These are phyloP conservation scores for maize (Zea mays) DNA, from an alignment of 176 grass and related monocot genomes.

Conservation along the genomic window Zm-B73-REFERENCE-NAM-5.0 NC_050104.1:70821501-70822000, in stretches of 20 bases:
- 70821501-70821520: conserved; percentile 47
- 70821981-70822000: conserved; percentile 10
- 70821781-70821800: conserved; percentile 29
- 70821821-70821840: neutral
- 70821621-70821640: neutral
- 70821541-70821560: conserved; percentile 33
- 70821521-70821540: conserved; percentile 2
- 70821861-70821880: neutral
- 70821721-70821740: conserved; percentile 29
- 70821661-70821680: conserved; percentile 1
- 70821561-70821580: conserved; percentile 90
- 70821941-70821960: neutral
- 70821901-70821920: neutral
- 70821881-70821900: neutral
- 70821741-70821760: neutral
- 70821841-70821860: neutral
- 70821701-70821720: conserved; percentile 34
- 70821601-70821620: conserved; percentile 48
- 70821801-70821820: neutral
- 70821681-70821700: conserved; percentile 31
- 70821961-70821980: neutral
- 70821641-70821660: conserved; percentile 32
- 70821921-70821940: neutral
- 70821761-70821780: conserved; percentile 17
- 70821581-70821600: conserved; percentile 55